Conservation (phyloP, 768 basidiomycete species). For the Guyanaporus albipodus region DNA sequence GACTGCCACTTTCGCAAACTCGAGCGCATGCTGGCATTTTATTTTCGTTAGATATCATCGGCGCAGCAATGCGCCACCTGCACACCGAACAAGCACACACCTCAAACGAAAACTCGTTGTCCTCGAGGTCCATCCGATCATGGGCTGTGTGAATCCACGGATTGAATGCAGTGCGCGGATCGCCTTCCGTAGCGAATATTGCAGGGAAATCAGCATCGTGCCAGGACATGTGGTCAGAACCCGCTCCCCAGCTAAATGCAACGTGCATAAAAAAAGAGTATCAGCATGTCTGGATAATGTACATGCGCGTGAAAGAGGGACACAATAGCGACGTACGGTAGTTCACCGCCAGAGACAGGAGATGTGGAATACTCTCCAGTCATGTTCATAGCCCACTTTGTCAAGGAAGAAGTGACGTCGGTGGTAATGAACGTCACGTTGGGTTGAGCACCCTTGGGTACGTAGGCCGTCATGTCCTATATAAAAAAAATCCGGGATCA, state of each 20-base stretch:
- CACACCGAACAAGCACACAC: slow-evolving; percentile 1
- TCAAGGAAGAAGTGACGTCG: slow-evolving; percentile 44
- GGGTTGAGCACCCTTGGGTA: slow-evolving; percentile 8
- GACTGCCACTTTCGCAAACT: slow-evolving; percentile 57
- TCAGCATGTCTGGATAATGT: neutral
- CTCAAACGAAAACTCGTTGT: slow-evolving; percentile 43
- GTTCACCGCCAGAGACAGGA: slow-evolving; percentile 16
- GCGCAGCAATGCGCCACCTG: neutral
- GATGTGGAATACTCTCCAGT: slow-evolving; percentile 30
- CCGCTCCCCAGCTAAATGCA: slow-evolving; percentile 29
- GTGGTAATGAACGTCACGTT: slow-evolving; percentile 30
- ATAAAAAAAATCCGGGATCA: no score
- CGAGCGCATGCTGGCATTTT: slow-evolving; percentile 46
- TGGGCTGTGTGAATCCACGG: slow-evolving; percentile 37
- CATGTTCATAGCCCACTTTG: slow-evolving; percentile 31
- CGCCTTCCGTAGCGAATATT: slow-evolving; percentile 41
- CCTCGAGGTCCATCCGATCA: slow-evolving; percentile 20
- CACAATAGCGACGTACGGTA: slow-evolving; percentile 29
- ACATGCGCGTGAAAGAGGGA: neutral
- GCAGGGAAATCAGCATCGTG: slow-evolving; percentile 38
- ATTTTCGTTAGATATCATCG: slow-evolving; percentile 8
- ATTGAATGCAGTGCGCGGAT: slow-evolving; percentile 38
- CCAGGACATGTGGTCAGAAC: slow-evolving; percentile 47
- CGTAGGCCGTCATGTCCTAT: slow-evolving; percentile 37
- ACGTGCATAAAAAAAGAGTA: neutral